Base-by-base conservation (phyloP, 768 basidiomycete genomes). In the Pleurotus giganteus region DNA sequence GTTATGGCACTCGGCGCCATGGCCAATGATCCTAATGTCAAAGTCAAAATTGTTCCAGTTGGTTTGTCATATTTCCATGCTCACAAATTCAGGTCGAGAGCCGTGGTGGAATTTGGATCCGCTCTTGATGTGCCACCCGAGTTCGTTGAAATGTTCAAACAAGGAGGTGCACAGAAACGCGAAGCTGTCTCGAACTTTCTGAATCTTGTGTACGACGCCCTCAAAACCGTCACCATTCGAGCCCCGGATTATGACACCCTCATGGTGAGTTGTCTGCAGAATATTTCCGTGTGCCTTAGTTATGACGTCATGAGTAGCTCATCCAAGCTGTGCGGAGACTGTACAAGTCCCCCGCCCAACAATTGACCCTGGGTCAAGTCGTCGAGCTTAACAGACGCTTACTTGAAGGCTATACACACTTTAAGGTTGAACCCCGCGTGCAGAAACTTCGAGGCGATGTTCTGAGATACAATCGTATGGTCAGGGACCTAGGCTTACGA, bases 1-100 rank as follows among this genome's bases (percentile, higher is more conserved):
- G 83, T 98, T 63, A 98, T 99, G 95, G 95, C 97, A 21, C 80
- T 99, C 7, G 97, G 97, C 23, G 95, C 97, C 4, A 96, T 98
- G 93, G 91, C 91, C 8, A 89, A 89, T 58, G 84, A 98, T 66
- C 86, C 94, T 4, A 82, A 75, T 55, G 77, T 95, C 31, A 83
- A 85, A 59, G 94, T 99, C 66, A 91, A 92, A 69, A 92, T 99
- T 58, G 94, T 95, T 66, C 85, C 94, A 66, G 85, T 94, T 67
- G 83, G 89, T 64, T 64, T 88, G 24, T 84, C 83, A 29, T 88
- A 88, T 62, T 88, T 88, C 67, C 86, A 88, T 67, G 81, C 85
- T 1, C 83, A 87, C 73, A 86, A 88, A 58, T 99, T 98, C 77
- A 88, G 97, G 29, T 97, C 94, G 12, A 85, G 97, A 54, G 97